phyloP scores from a whole-genome alignment of 805 yeast species.

The Yarrowia keelungensis region DNA sequence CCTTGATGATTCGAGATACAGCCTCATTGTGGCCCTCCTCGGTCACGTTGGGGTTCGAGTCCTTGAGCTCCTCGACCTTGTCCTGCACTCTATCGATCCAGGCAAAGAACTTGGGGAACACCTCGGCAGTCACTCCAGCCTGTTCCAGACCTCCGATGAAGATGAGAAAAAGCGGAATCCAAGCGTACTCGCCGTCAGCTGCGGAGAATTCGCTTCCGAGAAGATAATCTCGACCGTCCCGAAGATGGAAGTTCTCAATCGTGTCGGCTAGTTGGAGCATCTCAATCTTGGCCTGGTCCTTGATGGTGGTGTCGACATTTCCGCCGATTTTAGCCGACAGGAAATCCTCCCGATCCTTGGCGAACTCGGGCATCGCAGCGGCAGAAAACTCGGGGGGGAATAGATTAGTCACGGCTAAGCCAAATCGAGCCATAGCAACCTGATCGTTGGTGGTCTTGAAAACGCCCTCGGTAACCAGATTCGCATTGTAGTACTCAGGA shows the following conservation, averaged over 20 bases:
- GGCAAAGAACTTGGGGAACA: conserved; percentile 35
- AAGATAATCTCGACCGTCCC: conserved; percentile 28
- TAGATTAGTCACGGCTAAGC: conserved; percentile 8
- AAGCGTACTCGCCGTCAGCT: conserved; percentile 28
- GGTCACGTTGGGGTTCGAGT: conserved; percentile 20
- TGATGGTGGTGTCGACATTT: neutral
- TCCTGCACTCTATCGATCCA: conserved; percentile 32
- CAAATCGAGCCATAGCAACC: conserved; percentile 21
- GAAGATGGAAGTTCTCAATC: conserved; percentile 30
- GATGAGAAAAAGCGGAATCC: conserved; percentile 30
- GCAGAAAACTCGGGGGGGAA: conserved; percentile 33
- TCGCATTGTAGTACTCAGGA: conserved; percentile 31
- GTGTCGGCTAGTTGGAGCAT: conserved; percentile 33
- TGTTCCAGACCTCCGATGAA: conserved; percentile 34
- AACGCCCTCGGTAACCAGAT: conserved; percentile 15
- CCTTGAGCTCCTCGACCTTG: conserved; percentile 19
- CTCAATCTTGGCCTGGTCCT: conserved; percentile 34
- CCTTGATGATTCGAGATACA: conserved; percentile 22
- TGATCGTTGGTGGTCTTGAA: conserved; percentile 36
- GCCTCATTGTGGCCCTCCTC: conserved; percentile 20
- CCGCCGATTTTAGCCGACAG: conserved; percentile 15
- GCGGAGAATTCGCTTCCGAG: conserved; percentile 31
- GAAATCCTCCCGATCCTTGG: conserved; percentile 32
- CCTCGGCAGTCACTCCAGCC: conserved; percentile 27
- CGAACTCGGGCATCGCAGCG: conserved; percentile 15